Evolutionary conservation across 2,329 filamentous ascomycete genomes (phyloP), one percentile per base, ranked within the genome.

Genomic region (Colletotrichum sp.): DNA sequence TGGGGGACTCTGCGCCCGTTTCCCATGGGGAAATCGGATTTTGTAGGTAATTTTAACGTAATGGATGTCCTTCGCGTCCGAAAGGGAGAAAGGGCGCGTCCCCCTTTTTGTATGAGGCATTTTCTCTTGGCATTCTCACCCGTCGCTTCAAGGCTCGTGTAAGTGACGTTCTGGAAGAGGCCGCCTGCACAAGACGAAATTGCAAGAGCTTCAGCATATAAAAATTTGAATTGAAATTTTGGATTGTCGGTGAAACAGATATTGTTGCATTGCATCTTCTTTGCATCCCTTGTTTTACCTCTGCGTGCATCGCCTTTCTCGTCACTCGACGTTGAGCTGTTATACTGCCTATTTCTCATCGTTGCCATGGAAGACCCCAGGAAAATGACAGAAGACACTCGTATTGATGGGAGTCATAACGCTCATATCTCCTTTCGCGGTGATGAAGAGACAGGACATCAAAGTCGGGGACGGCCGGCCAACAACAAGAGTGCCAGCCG

Each of bases 31-130:
- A 34, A 65, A 28, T 34, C 12, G 32, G 39, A 39, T n/a, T 18
- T 55, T 21, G 67, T 74, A 64, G 44, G 67, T 71, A 74, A 74
- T 59, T 71, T 65, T 74, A 74, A 74, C 67, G 67, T 74, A 71
- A 74, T 71, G 16, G 26, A 15, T 59, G 71, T n/a, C 59, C 59
- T 64, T 65, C 13, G 32, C n/a, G 24, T 15, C 44, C 44, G 15
- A 30, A 65, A 39, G 24, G 16, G 67, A 55, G 57, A 24, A 16
- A 10, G 59, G 30, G n/a, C 21, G 30, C 44, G 30, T 65, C 24
- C 6, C 59, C 36, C 28, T 59, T 69, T 52, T 71, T 71, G 71
- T 74, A 74, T 74, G 71, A 71, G 67, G 59, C 67, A 71, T 71
- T 71, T 74, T 73, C n/a, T 16, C 71, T 71, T 74, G 71, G 67